Percentiles rank a stretch among this genome's conserved stretches.
These are phyloP conservation scores for Pugionium dolabratum DNA, from an alignment of 345 rosid species.

Conservation along the genomic window DNA sequence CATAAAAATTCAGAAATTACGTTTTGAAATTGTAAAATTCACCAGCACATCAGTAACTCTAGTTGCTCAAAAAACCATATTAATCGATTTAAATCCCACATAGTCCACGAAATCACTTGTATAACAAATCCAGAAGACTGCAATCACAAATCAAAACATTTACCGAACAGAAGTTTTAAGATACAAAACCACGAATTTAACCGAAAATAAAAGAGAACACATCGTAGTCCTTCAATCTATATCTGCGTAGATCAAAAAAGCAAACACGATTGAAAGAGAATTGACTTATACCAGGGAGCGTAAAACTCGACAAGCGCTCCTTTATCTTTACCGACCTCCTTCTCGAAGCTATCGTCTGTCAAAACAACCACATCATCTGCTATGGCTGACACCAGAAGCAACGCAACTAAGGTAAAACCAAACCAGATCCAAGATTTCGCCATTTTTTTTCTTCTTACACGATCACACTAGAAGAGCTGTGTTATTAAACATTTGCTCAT, in stretches of 20 bases:
- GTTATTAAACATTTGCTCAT: slow-evolving; percentile 13
- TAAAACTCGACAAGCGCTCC: slow-evolving; percentile 98
- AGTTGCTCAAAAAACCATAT: neutral
- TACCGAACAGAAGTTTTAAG: slow-evolving; percentile 7
- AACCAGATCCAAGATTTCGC: slow-evolving; percentile 74
- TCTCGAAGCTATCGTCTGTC: slow-evolving; percentile 89
- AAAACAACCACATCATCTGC: slow-evolving; percentile 87
- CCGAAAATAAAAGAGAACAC: neutral
- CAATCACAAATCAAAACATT: slow-evolving; percentile 21
- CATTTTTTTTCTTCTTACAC: slow-evolving; percentile 40
- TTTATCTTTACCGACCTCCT: slow-evolving; percentile 85
- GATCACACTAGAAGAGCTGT: slow-evolving; percentile 10
- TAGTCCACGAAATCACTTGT: neutral
- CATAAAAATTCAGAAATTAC: neutral
- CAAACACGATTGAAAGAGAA: neutral
- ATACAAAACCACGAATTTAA: slow-evolving; percentile 6
- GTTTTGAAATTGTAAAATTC: neutral
- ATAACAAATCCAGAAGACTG: neutral
- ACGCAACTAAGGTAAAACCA: slow-evolving; percentile 46
- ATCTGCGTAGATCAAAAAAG: neutral
- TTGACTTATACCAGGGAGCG: slow-evolving; percentile 81
- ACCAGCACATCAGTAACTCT: slow-evolving; percentile 1
- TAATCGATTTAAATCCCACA: neutral
- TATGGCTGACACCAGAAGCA: slow-evolving; percentile 55
- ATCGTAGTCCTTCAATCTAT: neutral